phyloP scores from a whole-genome alignment of 345 rosid species.

The Odontarrhena argentea region DNA sequence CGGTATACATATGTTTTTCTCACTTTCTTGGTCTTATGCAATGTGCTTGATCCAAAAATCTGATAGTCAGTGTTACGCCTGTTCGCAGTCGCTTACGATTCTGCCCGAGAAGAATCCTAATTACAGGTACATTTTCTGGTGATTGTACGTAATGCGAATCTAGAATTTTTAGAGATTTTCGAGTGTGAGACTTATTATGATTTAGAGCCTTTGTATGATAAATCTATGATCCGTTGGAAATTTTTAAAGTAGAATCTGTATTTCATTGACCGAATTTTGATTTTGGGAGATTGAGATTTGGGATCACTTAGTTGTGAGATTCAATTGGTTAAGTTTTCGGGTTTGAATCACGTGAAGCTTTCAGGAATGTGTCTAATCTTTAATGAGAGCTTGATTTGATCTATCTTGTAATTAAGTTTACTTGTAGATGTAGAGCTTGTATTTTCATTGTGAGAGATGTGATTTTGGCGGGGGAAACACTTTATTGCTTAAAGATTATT shows the following conservation, averaged over 20 bases:
- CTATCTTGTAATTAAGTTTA: neutral
- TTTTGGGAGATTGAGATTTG: neutral
- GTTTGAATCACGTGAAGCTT: slow-evolving; percentile 1
- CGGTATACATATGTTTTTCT: too few relatives aligned
- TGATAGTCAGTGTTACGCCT: slow-evolving; percentile 79
- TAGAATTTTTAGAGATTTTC: neutral
- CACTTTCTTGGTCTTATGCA: slow-evolving; percentile 27
- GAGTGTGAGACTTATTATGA: slow-evolving; percentile 9
- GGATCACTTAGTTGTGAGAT: too few relatives aligned
- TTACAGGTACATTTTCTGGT: slow-evolving; percentile 59
- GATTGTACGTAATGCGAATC: slow-evolving; percentile 1
- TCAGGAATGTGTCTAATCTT: neutral
- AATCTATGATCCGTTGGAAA: neutral
- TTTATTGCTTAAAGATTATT: slow-evolving; percentile 84
- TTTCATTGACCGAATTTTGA: slow-evolving; percentile 4
- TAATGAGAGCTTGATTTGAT: slow-evolving; percentile 8
- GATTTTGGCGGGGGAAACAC: slow-evolving; percentile 71
- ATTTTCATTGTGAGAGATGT: slow-evolving; percentile 22
- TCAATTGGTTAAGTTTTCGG: neutral
- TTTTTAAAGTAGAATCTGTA: neutral
- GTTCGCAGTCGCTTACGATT: slow-evolving; percentile 61
- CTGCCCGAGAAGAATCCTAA: slow-evolving; percentile 83
- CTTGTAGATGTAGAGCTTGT: neutral
- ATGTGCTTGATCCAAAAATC: slow-evolving; percentile 88
- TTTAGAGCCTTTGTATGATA: neutral